Percentiles rank a stretch among this genome's conserved stretches.
These are phyloP conservation scores for Caryopteris hybrid DNA, from an alignment of 305 asterid genomes.

Conservation along the genomic window DNA sequence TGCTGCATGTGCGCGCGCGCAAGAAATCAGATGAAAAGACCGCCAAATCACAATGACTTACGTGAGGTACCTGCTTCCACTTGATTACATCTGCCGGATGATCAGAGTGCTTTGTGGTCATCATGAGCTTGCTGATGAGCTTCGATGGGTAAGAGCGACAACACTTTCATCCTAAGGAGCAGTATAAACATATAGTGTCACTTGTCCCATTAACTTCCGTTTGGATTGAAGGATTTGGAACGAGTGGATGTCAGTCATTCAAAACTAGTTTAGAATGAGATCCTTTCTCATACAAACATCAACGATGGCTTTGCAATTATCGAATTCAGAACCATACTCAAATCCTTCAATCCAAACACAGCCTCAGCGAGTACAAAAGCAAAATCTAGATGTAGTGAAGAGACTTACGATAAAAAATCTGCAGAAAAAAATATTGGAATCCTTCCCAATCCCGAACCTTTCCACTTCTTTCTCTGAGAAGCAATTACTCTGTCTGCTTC, in stretches of 20 bases:
- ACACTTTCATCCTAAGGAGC: slow-evolving; percentile 43
- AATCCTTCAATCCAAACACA: too few relatives aligned
- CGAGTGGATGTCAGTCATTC: too few relatives aligned
- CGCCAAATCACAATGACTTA: not conserved
- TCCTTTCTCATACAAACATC: not conserved
- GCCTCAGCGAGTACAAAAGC: too few relatives aligned
- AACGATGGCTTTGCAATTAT: too few relatives aligned
- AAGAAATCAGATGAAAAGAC: not conserved
- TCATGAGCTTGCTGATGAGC: slow-evolving; percentile 25
- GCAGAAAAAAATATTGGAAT: slow-evolving; percentile 74
- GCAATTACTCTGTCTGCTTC: slow-evolving; percentile 69
- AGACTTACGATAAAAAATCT: slow-evolving; percentile 76
- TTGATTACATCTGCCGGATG: not conserved
- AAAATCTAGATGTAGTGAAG: not conserved
- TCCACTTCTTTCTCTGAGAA: slow-evolving; percentile 78
- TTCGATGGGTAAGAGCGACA: slow-evolving; percentile 44
- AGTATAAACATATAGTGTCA: not conserved
- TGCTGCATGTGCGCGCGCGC: too few relatives aligned
- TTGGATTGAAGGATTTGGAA: not conserved
- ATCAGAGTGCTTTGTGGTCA: slow-evolving; percentile 31
- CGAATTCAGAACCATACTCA: too few relatives aligned
- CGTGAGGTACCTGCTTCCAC: too few relatives aligned
- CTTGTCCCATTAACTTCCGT: not conserved
- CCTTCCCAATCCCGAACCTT: slow-evolving; percentile 74
- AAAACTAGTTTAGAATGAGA: not conserved